Evolutionary conservation across 345 rosid species (phyloP), one percentile per base, ranked within the genome.

Genomic region (Dipteronia sinensis): DNA sequence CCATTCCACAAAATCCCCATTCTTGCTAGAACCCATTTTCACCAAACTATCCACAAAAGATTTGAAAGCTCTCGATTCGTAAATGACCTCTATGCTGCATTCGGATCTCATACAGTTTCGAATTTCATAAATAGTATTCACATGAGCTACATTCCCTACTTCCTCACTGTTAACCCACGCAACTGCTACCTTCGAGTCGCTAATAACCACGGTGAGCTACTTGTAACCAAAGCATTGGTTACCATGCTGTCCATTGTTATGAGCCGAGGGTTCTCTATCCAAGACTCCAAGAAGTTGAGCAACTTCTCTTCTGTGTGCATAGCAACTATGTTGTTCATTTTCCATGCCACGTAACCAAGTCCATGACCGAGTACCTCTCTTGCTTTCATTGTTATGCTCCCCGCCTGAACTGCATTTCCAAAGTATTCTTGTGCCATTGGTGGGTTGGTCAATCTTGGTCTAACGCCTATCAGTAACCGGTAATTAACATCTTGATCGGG

Each of bases 201-300:
- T n/a, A n/a, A n/a, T 20, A 84, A 87, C 78, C 75, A 16, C 47
- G 81, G 85, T 2, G 87, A 87, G 76, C 82, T 81, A 17, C 81
- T 67, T 1, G 78, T 70, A 23, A 34, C 3, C 11, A 79, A 0
- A 3, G 67, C 38, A 53, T 75, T 70, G 31, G 23, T 73, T 23
- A 4, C 44, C 17, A 42, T 1, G 0, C 7, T 63, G 2, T 22
- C 63, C 31, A 20, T 5, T 3, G 23, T 61, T 11, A 19, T 0
- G 6, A 80, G 12, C 22, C 19, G 27, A 10, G 84, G 87, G 29
- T 75, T 71, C 70, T 77, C 69, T 7, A 51, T 75, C 89, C 89
- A 86, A 8, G 34, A n/a, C 77, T 74, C 75, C 7, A 82, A 67
- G 7, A 0, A 13, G 8, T 10, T 20, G 59, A 40, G 80, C 0